These are phyloP conservation scores for Sisymbrium irio DNA, from an alignment of 345 rosid genomes.

Conservation along the genomic window DNA sequence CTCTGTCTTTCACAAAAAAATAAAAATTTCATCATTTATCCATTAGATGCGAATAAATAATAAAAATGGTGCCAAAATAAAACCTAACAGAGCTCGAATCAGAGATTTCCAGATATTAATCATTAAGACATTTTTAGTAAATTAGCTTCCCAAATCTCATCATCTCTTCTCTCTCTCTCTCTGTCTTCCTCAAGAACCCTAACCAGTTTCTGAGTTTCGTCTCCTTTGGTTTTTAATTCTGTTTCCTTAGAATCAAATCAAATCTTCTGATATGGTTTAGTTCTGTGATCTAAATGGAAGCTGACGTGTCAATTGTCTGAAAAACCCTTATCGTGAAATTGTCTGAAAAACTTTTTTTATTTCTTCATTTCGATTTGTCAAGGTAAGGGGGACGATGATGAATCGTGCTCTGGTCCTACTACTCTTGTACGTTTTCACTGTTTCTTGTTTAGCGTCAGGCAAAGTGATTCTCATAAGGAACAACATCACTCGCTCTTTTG, in stretches of 20 bases:
- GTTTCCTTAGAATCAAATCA: background rate
- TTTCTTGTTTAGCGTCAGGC: slow-evolving; percentile 44
- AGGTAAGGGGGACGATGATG: slow-evolving; percentile 27
- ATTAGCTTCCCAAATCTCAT: background rate
- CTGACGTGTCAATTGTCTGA: slow-evolving; percentile 67
- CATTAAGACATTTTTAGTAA: slow-evolving; percentile 11
- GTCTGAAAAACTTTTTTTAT: background rate
- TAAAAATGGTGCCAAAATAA: slow-evolving; percentile 1
- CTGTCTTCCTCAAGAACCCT: slow-evolving; percentile 31
- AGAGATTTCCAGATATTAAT: slow-evolving; percentile 18
- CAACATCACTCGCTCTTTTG: slow-evolving; percentile 67
- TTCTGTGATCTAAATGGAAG: slow-evolving; percentile 57
- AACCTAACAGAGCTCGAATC: slow-evolving; percentile 20
- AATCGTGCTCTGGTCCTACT: slow-evolving; percentile 37
- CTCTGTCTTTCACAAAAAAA: background rate
- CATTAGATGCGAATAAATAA: slow-evolving; percentile 15
- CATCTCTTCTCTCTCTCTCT: background rate
- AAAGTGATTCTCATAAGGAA: slow-evolving; percentile 59
- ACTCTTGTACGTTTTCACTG: slow-evolving; percentile 34
- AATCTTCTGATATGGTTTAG: slow-evolving; percentile 24
- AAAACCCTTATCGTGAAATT: slow-evolving; percentile 37
- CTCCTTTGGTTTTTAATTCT: slow-evolving; percentile 2
- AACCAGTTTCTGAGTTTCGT: background rate
- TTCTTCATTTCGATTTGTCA: slow-evolving; percentile 11
- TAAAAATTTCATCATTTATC: slow-evolving; percentile 16